These are phyloP conservation scores for Solanum appendiculatum DNA, from an alignment of 257 asterid species.

Conservation along the genomic window DNA sequence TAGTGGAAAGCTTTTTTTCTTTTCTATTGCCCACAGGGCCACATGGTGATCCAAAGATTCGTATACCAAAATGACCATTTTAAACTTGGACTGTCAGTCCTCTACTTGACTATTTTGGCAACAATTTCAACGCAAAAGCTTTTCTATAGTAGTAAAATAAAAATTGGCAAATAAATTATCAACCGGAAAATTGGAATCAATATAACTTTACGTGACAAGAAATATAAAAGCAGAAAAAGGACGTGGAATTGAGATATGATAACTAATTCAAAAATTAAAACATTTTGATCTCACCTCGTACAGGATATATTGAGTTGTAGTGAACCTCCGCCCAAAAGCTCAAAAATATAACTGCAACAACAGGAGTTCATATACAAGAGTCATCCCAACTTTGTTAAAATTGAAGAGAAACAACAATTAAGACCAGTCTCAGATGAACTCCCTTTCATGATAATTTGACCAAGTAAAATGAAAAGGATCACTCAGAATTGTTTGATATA, in stretches of 20 bases:
- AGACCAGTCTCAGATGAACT: background rate
- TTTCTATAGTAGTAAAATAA: background rate
- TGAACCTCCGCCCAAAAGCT: constrained; percentile 99
- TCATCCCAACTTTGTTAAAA: background rate
- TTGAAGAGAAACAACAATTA: background rate
- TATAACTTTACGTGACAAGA: background rate
- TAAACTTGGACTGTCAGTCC: background rate
- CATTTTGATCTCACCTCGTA: constrained; percentile 59
- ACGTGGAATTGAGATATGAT: background rate
- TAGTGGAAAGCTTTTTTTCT: background rate
- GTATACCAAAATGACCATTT: background rate
- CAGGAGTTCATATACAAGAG: background rate
- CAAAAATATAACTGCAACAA: constrained; percentile 69
- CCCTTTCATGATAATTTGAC: background rate
- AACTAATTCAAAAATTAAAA: background rate
- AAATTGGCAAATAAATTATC: background rate
- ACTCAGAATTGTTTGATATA: background rate
- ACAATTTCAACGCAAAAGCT: background rate
- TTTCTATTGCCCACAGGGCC: background rate
- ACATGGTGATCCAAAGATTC: background rate
- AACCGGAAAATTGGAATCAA: background rate
- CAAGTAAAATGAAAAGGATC: background rate
- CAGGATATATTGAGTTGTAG: constrained; percentile 90
- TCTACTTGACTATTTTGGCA: background rate
- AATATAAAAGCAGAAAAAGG: background rate